Evolutionary conservation across 257 asterid genomes (phyloP).

Genomic region (Solanum infundibuliforme): DNA sequence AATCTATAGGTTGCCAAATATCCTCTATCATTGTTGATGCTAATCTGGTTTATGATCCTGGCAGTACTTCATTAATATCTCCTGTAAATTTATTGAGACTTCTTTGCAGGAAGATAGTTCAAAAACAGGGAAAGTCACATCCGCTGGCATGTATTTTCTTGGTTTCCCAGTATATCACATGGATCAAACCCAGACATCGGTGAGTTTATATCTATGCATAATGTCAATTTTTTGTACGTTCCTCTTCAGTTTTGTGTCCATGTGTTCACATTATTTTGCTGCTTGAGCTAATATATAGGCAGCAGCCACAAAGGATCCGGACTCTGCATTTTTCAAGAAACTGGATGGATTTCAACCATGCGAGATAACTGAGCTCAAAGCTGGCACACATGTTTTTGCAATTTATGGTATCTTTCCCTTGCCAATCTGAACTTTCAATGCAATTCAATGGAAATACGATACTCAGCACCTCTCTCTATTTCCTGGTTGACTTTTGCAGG

Average conservation of each 20-base stretch:
- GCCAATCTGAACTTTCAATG: not conserved
- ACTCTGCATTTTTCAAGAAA: constrained; percentile 87
- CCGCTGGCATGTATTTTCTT: constrained; percentile 90
- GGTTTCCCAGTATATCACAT: constrained; percentile 89
- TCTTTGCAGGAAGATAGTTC: constrained; percentile 79
- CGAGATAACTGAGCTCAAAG: constrained; percentile 78
- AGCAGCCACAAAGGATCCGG: constrained; percentile 75
- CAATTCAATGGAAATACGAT: not conserved
- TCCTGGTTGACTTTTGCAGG: constrained; percentile 32
- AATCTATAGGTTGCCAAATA: not conserved
- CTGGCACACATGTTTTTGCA: constrained; percentile 84
- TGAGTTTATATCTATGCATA: constrained; percentile 23
- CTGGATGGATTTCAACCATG: constrained; percentile 95
- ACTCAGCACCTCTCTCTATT: constrained; percentile 8
- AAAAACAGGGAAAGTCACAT: constrained; percentile 70
- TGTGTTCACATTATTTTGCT: constrained; percentile 1
- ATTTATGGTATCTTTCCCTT: constrained; percentile 60
- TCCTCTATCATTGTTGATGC: not conserved
- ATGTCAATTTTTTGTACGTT: not conserved
- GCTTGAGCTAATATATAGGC: constrained; percentile 21
- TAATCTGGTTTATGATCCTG: not conserved
- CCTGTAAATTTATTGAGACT: not conserved
- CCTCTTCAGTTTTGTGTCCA: not conserved
- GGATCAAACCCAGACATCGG: constrained; percentile 67
- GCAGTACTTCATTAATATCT: not conserved